Evolutionary conservation across 306 rosid genomes (phyloP).

Genomic region (Boehmeria nivea): DNA sequence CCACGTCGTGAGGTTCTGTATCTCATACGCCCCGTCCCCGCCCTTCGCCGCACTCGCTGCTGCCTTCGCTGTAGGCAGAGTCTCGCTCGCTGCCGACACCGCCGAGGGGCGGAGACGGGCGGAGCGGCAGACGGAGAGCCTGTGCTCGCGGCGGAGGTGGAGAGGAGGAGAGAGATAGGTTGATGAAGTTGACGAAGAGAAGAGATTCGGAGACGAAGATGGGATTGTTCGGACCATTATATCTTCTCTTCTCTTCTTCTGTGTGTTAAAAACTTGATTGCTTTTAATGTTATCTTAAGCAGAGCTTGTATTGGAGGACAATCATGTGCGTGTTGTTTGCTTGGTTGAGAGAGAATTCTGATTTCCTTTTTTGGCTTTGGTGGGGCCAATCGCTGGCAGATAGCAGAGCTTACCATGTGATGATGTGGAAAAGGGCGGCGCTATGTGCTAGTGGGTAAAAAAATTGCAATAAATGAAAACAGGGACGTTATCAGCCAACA

Average conservation of each 20-base stretch:
- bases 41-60: background rate
- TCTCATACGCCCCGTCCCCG: background rate
- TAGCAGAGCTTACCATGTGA: too few species aligned
- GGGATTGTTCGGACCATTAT: slow-evolving; percentile 20
- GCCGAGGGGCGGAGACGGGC: background rate
- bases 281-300: slow-evolving; percentile 10
- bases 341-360: background rate
- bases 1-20: slow-evolving; percentile 36
- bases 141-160: background rate
- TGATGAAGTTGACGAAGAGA: slow-evolving; percentile 14
- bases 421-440: too few species aligned
- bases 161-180: slow-evolving; percentile 13
- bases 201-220: slow-evolving; percentile 13
- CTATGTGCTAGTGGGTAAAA: too few species aligned
- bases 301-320: background rate
- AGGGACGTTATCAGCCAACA: too few species aligned
- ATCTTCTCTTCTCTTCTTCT: background rate
- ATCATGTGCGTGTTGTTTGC: slow-evolving; percentile 9
- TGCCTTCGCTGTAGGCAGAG: background rate
- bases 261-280: background rate
- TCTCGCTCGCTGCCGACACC: slow-evolving; percentile 2
- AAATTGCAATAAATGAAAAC: too few species aligned
- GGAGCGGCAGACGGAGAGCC: background rate
- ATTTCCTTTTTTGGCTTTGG: background rate
- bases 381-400: too few species aligned